Conservation (phyloP, 345 rosid genomes). For the Euphorbia tirucalli region DNA sequence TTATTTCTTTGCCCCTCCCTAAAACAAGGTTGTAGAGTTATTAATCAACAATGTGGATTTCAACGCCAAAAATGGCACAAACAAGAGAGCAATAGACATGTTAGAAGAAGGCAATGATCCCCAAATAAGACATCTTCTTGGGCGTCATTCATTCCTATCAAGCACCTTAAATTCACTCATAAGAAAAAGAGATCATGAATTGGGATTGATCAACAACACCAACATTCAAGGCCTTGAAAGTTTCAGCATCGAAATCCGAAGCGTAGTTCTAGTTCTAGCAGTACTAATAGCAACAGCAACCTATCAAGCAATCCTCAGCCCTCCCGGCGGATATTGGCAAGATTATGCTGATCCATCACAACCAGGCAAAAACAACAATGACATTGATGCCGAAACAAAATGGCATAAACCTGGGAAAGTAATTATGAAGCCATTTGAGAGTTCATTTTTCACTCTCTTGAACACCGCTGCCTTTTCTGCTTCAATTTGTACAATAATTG, state of each 20-base stretch:
- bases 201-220: not conserved
- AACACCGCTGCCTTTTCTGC: conserved; percentile 11
- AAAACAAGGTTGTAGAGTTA: not conserved
- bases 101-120: not conserved
- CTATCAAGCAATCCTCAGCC: not conserved
- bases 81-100: not conserved
- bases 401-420: not conserved
- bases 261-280: not conserved
- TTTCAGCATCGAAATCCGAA: not conserved
- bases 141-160: not conserved
- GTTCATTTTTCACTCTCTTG: not conserved
- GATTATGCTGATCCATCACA: not conserved
- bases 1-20: not conserved
- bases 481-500: conserved; percentile 8
- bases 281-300: conserved; percentile 8
- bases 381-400: not conserved
- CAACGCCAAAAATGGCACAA: not conserved
- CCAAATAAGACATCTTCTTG: not conserved
- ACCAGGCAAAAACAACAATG: not conserved
- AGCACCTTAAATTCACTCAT: not conserved
- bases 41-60: conserved; percentile 1
- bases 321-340: conserved; percentile 9
- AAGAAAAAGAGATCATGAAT: not conserved
- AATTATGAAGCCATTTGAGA: not conserved
- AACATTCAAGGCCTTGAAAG: not conserved